Evolutionary conservation across 2,329 filamentous ascomycete species (phyloP).

Genomic region (Didymella exigua): DNA sequence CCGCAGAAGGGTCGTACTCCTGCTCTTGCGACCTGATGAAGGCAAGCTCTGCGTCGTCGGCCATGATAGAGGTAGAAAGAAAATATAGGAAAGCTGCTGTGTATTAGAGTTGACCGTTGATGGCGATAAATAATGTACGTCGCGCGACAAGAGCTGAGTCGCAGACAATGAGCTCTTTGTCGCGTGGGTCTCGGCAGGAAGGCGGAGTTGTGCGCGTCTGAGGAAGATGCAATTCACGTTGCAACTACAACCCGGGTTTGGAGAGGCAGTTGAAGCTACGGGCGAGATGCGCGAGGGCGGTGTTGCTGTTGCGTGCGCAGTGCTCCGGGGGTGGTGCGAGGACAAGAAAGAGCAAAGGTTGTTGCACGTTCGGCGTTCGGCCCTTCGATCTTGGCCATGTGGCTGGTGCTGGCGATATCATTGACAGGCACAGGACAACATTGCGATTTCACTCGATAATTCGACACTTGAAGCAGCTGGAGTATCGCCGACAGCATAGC

Average conservation of each 20-base stretch:
- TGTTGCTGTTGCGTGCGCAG: slow-evolving; percentile 26
- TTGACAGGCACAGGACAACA: slow-evolving; percentile 22
- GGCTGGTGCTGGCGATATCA: slow-evolving; percentile 24
- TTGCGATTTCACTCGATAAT: slow-evolving; percentile 1
- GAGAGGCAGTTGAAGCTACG: not conserved
- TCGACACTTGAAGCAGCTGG: not conserved
- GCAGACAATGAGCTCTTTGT: slow-evolving; percentile 33
- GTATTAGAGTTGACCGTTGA: slow-evolving; percentile 14
- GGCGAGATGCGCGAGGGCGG: slow-evolving; percentile 18
- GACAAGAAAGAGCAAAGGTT: slow-evolving; percentile 12
- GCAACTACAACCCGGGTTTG: not conserved
- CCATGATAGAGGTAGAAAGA: slow-evolving; percentile 53
- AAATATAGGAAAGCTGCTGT: slow-evolving; percentile 3
- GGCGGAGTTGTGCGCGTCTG: slow-evolving; percentile 16
- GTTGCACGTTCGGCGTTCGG: slow-evolving; percentile 10
- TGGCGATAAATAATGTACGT: slow-evolving; percentile 17
- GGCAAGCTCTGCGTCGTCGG: slow-evolving; percentile 59
- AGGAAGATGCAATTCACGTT: slow-evolving; percentile 8
- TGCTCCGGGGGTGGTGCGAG: slow-evolving; percentile 18
- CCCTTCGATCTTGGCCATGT: slow-evolving; percentile 14
- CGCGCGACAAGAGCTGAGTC: slow-evolving; percentile 15
- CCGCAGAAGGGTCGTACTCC: slow-evolving; percentile 49
- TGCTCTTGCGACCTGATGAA: slow-evolving; percentile 57
- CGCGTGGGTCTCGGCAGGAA: slow-evolving; percentile 26
- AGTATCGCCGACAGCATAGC: not conserved